These are phyloP conservation scores for Nigrospora oryzae DNA, from an alignment of 2,329 filamentous ascomycete species.

Conservation along the genomic window DNA sequence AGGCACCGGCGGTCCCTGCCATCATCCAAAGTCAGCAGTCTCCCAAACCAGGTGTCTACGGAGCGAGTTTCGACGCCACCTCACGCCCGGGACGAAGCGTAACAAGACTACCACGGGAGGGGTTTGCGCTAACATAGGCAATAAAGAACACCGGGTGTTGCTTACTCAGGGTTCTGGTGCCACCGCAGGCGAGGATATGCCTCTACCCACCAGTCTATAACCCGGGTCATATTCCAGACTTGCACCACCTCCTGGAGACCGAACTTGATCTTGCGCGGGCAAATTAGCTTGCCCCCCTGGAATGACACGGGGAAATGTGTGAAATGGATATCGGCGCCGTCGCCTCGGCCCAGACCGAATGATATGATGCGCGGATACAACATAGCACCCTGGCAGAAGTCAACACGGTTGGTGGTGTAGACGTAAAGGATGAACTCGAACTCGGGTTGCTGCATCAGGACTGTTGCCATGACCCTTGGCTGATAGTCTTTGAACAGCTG, in stretches of 20 bases:
- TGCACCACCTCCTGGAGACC: slow-evolving; percentile 14
- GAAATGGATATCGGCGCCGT: slow-evolving; percentile 8
- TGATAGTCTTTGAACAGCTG: slow-evolving; percentile 32
- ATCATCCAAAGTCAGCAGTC: no score
- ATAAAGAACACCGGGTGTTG: no score
- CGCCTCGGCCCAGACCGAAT: slow-evolving; percentile 7
- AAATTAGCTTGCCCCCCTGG: slow-evolving; percentile 10
- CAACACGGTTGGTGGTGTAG: slow-evolving; percentile 29
- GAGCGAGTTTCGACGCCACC: no score
- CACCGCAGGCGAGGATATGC: slow-evolving; percentile 32
- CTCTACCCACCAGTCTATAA: slow-evolving; percentile 29
- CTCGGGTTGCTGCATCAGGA: slow-evolving; percentile 31
- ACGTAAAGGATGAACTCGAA: slow-evolving; percentile 37
- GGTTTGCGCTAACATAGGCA: no score
- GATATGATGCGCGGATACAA: slow-evolving; percentile 15
- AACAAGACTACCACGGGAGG: no score
- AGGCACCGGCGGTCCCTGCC: slow-evolving; percentile 37
- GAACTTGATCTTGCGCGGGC: slow-evolving; percentile 13
- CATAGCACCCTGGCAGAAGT: slow-evolving; percentile 13
- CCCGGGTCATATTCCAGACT: slow-evolving; percentile 21
- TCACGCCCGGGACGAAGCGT: no score
- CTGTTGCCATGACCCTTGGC: slow-evolving; percentile 29
- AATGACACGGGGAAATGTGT: slow-evolving; percentile 9
- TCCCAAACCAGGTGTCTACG: no score
- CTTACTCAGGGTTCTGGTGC: slow-evolving; percentile 36